Percentiles rank a stretch among this genome's conserved stretches.
phyloP scores from a whole-genome alignment of 495 filamentous ascomycete species.

The Penicillium roqueforti region DNA sequence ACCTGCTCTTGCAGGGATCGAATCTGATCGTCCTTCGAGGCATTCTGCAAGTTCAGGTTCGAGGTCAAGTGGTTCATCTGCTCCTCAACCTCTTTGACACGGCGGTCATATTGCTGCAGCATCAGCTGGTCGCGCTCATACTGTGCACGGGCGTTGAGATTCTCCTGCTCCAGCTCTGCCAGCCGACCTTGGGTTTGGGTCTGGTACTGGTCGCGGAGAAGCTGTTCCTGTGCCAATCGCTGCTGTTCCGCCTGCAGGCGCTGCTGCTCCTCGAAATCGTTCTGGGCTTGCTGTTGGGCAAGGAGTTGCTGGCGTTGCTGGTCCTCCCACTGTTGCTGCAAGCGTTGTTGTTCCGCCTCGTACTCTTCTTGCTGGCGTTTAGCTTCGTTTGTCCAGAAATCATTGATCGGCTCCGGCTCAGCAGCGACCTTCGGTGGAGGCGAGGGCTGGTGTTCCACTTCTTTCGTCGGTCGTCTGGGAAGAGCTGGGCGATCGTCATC shows the following conservation, averaged over 20 bases:
- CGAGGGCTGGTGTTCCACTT: conserved; percentile 53
- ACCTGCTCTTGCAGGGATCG: conserved; percentile 87
- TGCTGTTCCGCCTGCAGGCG: conserved; percentile 83
- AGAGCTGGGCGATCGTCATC: conserved; percentile 79
- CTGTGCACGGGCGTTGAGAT: conserved; percentile 88
- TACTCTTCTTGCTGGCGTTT: conserved; percentile 87
- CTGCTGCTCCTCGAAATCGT: conserved; percentile 94
- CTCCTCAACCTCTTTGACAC: conserved; percentile 86
- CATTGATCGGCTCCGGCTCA: conserved; percentile 91
- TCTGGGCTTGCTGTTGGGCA: conserved; percentile 74
- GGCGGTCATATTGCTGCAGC: conserved; percentile 92
- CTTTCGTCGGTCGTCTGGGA: conserved; percentile 71
- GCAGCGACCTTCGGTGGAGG: conserved; percentile 62
- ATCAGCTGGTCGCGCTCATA: conserved; percentile 96
- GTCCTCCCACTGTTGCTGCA: conserved; percentile 76
- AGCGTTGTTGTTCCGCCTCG: conserved; percentile 82
- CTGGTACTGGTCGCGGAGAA: conserved; percentile 80
- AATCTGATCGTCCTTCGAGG: conserved; percentile 93
- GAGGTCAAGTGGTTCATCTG: conserved; percentile 78
- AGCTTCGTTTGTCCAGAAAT: conserved; percentile 96
- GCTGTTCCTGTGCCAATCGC: conserved; percentile 81
- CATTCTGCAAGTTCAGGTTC: conserved; percentile 78
- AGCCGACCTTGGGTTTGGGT: conserved; percentile 89
- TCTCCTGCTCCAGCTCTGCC: conserved; percentile 91
- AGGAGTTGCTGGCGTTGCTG: conserved; percentile 77